Base-by-base conservation (phyloP, 2,329 filamentous ascomycete species). In the Coleophoma cylindrospora region DNA sequence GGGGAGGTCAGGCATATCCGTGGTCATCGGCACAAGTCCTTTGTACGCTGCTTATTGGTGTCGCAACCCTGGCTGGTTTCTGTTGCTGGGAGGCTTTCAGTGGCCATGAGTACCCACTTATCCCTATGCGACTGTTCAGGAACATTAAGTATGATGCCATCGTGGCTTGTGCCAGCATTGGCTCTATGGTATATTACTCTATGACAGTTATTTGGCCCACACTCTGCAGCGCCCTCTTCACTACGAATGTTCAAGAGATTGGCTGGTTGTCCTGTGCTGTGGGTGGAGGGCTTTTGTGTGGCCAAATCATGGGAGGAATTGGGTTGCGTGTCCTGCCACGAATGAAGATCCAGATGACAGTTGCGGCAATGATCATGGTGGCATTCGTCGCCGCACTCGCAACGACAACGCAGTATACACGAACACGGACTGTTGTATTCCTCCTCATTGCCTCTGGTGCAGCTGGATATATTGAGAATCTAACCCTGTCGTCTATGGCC, bases 401-500 rank as follows among this genome's bases (percentile, higher is more conserved):
- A 21, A 15, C 19, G 40, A 50, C 7, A 46, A 49, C 27, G 3
- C 17, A 43, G 21, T 21, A 43, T 14, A 32, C 17, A 19, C n/a
- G 21, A 11, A 50, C 48, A 3, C 37, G 46, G 43, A 64, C 60
- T 34, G 64, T 71, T 17, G 62, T 64, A n/a, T 60, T 69, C 34
- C 65, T 65, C 15, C 51, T 63, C 8, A 43, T 71, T 8, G 65
- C 60, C 9, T 63, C 61, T 45, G 54, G 61, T 27, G 62, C 60
- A 40, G 66, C 68, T 21, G 69, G 70, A 2, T 69, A 65, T 54
- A 63, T 71, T 48, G 69, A 71, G 51, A 71, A 68, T 57, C 62
- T 71, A 46, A 60, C 65, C n/a, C 64, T 73, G 45, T 68, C 71
- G 1, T 70, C 69, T 8, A 70, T 75, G 22, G 70, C 71, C 2